Evolutionary conservation across 352 stramenopile genomes (phyloP), one percentile per base, ranked within the genome.

Genomic region (Phytophthora litchii): DNA sequence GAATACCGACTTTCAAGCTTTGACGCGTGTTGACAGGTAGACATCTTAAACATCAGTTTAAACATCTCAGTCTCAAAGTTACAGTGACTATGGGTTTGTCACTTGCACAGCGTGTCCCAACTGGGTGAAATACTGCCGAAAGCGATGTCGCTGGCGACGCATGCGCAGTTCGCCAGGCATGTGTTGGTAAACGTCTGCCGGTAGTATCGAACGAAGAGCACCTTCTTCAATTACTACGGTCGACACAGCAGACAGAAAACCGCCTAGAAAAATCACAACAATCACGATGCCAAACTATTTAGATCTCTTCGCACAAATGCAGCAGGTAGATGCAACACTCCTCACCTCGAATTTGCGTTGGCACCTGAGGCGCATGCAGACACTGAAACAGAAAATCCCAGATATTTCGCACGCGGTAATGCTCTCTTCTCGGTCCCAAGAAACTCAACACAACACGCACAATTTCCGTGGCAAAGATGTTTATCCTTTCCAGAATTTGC

Each of bases 331-430:
- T 16, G 16, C 19, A 25, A 35, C 9, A 13, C 38, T 27, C 7
- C 66, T 35, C 56, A 64, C 74, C 68, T 82, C 75, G 62, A 13
- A 83, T 76, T 25, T 70, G 49, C 3, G 44, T 37, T 11, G 76
- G 45, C n/a, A 88, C 64, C 32, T 85, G 78, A 14, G 78, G 76
- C 8, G 78, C 77, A 55, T 92, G 80, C 8, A 92, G 50, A n/a
- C 86, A 71, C 34, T 90, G 74, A 55, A 86, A 89, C 23, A 92
- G 57, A 53, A 92, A 90, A 44, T 89, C 72, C 78, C 76, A 90
- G 0, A 92, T 3, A 34, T 71, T 84, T 8, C 78, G 78, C 11
- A 66, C 69, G 8, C 74, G 70, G 63, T 88, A 88, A 49, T 79
- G 59, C 20, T 47, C 53, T 27, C 79, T 57, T 52, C 77, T 80